A percentile compares a stretch with the other conserved stretches of the same genome.
Evolutionary conservation across 305 asterid species (phyloP).

Genomic region (Plantago lanceolata): DNA sequence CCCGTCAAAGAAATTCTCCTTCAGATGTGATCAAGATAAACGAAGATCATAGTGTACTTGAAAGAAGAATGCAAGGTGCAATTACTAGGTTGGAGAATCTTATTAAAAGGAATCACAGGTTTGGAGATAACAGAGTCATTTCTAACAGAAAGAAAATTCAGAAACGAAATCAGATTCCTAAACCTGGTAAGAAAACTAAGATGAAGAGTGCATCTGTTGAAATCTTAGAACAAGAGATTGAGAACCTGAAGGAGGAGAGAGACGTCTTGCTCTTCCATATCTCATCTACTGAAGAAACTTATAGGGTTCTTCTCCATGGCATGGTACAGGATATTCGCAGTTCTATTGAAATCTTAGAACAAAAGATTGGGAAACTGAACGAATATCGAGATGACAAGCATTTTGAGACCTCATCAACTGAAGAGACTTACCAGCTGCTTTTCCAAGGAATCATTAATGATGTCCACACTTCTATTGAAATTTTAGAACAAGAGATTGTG

Average conservation of each 20-base stretch:
- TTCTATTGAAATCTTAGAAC: slow-evolving; percentile 20
- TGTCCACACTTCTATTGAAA: slow-evolving; percentile 4
- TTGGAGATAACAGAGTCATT: slow-evolving; percentile 15
- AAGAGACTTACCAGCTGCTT: slow-evolving; percentile 42
- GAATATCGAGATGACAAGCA: slow-evolving; percentile 34
- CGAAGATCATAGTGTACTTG: slow-evolving; percentile 29
- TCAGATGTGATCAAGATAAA: slow-evolving; percentile 25
- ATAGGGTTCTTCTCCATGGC: slow-evolving; percentile 34
- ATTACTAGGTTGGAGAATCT: slow-evolving; percentile 38
- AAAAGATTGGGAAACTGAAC: slow-evolving; percentile 26
- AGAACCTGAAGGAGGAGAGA: slow-evolving; percentile 32
- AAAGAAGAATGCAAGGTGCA: slow-evolving; percentile 33
- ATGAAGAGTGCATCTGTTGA: slow-evolving; percentile 8
- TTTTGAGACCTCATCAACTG: slow-evolving; percentile 34
- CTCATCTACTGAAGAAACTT: slow-evolving; percentile 40
- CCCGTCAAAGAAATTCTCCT: slow-evolving; percentile 21
- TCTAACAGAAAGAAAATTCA: slow-evolving; percentile 1
- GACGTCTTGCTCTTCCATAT: slow-evolving; percentile 33
- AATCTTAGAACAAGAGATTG: slow-evolving; percentile 25
- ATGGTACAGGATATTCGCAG: slow-evolving; percentile 21
- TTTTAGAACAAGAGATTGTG: slow-evolving; percentile 25
- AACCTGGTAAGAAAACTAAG: slow-evolving; percentile 10
- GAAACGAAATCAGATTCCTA: slow-evolving; percentile 18
- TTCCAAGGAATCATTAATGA: slow-evolving; percentile 32
- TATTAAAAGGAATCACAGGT: slow-evolving; percentile 23